These are phyloP conservation scores for Fraxinus paxiana DNA, from an alignment of 305 asterid species.

Conservation along the genomic window DNA sequence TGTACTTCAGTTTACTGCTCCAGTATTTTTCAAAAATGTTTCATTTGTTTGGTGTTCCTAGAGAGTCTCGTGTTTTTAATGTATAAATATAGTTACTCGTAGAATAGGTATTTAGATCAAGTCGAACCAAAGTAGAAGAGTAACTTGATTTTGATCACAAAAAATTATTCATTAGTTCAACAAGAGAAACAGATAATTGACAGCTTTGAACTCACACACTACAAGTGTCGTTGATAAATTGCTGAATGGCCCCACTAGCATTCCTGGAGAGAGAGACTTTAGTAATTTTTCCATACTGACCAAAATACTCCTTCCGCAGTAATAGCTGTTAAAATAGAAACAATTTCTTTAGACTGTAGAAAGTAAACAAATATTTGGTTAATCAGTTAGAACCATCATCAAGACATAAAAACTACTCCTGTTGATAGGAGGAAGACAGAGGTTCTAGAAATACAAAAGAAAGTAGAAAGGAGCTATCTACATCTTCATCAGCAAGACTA, in stretches of 20 bases:
- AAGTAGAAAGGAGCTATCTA: conserved; percentile 31
- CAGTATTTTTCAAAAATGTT: not conserved
- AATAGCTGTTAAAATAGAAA: conserved; percentile 52
- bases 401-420: conserved; percentile 11
- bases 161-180: not conserved
- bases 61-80: not conserved
- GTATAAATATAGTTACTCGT: not conserved
- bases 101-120: not conserved
- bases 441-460: conserved; percentile 5
- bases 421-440: conserved; percentile 5
- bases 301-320: conserved; percentile 79
- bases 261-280: conserved; percentile 91
- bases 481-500: conserved; percentile 89
- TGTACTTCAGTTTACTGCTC: not conserved
- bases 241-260: conserved; percentile 89
- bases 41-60: not conserved
- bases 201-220: conserved; percentile 68
- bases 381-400: conserved; percentile 13
- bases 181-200: conserved; percentile 18
- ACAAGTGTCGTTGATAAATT: conserved; percentile 78
- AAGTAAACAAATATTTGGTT: conserved; percentile 9
- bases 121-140: not conserved
- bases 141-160: not conserved
- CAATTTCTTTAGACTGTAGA: conserved; percentile 14
- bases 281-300: conserved; percentile 88